These are phyloP conservation scores for Ceratobasidium papillatum DNA, from an alignment of 1,284 basidiomycete genomes.

Conservation along the genomic window DNA sequence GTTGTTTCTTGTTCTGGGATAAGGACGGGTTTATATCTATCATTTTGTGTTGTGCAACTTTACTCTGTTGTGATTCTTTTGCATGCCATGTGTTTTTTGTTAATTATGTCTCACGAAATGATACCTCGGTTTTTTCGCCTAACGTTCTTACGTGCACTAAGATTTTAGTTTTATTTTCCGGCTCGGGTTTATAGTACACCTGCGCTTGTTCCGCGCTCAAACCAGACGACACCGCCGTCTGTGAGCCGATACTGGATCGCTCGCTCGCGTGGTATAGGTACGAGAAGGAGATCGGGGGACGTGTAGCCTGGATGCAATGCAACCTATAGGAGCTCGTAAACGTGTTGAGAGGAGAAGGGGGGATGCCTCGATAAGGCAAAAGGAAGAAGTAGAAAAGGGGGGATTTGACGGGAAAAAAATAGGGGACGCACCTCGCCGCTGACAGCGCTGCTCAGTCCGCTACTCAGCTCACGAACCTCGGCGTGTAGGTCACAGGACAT, in stretches of 20 bases:
- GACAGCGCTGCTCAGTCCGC: slow-evolving; percentile 75
- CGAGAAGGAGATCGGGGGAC: slow-evolving; percentile 52
- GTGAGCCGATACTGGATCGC: slow-evolving; percentile 75
- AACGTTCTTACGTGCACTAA: not conserved
- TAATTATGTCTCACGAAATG: slow-evolving; percentile 32
- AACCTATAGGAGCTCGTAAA: slow-evolving; percentile 55
- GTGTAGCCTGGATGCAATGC: slow-evolving; percentile 67
- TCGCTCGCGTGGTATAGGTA: slow-evolving; percentile 59
- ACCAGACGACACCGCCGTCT: slow-evolving; percentile 69
- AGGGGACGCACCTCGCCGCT: slow-evolving; percentile 68
- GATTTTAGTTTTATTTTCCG: not conserved
- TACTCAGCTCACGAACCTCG: slow-evolving; percentile 72
- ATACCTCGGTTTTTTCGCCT: slow-evolving; percentile 26
- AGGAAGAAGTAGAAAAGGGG: not conserved
- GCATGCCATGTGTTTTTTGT: slow-evolving; percentile 20
- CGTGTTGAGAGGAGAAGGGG: slow-evolving; percentile 12
- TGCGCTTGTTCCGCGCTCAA: slow-evolving; percentile 72
- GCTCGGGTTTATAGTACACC: slow-evolving; percentile 62
- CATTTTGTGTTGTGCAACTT: not conserved
- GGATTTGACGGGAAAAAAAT: not conserved
- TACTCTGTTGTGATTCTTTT: not conserved
- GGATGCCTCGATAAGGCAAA: not conserved
- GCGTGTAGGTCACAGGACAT: slow-evolving; percentile 70
- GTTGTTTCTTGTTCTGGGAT: slow-evolving; percentile 14
- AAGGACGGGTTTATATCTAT: not conserved